Percentiles rank a stretch among this genome's conserved stretches.
These are phyloP conservation scores for Chlamydomonas urium DNA, from an alignment of 139 green algal species.

Conservation along the genomic window DNA sequence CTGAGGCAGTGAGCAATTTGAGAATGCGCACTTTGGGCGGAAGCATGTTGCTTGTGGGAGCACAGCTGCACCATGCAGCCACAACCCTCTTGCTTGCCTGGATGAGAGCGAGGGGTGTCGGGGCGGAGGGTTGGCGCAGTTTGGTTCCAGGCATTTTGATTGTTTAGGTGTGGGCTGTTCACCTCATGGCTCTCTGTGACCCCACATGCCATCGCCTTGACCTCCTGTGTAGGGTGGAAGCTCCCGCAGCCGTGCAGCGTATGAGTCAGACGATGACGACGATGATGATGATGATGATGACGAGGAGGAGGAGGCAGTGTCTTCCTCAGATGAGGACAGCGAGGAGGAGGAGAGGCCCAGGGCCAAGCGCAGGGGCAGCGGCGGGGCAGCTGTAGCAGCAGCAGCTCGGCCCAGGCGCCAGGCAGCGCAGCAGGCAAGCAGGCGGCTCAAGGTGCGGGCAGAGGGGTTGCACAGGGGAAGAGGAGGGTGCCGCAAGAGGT, in stretches of 20 bases:
- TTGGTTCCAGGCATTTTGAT: no score
- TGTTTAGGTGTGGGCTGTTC: background rate
- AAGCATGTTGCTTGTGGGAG: background rate
- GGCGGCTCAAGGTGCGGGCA: slow-evolving; percentile 12
- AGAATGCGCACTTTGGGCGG: background rate
- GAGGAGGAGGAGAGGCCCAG: slow-evolving; percentile 19
- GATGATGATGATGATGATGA: slow-evolving; percentile 24
- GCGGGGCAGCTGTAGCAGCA: background rate
- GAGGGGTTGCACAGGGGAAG: background rate
- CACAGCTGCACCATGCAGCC: background rate
- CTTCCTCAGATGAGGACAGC: slow-evolving; percentile 16
- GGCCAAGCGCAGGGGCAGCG: background rate
- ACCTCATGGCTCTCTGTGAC: background rate
- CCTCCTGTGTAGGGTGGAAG: no score
- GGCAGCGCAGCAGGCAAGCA: slow-evolving; percentile 23
- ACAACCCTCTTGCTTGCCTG: background rate
- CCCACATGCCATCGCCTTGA: background rate
- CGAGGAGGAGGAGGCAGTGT: slow-evolving; percentile 19
- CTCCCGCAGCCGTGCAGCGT: background rate
- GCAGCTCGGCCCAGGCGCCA: slow-evolving; percentile 13
- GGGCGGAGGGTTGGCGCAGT: no score
- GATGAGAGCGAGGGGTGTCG: background rate
- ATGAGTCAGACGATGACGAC: slow-evolving; percentile 23
- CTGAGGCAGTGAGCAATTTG: background rate
- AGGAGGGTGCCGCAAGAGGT: background rate